phyloP scores from a whole-genome alignment of 495 filamentous ascomycete genomes.

The Haplographium delicatum region DNA sequence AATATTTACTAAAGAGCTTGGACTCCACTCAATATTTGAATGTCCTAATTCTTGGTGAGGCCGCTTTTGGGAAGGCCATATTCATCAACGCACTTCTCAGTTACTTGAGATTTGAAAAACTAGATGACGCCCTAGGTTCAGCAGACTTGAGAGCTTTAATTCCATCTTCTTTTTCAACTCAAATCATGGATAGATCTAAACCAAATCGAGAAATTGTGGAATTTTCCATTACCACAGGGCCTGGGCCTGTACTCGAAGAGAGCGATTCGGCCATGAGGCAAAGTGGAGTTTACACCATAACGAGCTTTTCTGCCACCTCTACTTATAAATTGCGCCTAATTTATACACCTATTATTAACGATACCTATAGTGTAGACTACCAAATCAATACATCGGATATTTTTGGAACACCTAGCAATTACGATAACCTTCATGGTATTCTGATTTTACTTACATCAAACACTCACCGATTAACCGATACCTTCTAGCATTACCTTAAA shows the following conservation, averaged over 20 bases:
- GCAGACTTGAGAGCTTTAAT: conserved; percentile 30
- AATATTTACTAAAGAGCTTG: conserved; percentile 10
- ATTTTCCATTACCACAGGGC: conserved; percentile 26
- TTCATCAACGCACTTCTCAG: conserved; percentile 44
- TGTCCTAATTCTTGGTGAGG: conserved; percentile 41
- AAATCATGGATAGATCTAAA: conserved; percentile 23
- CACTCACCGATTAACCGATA: conserved; percentile 32
- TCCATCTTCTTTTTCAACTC: conserved; percentile 34
- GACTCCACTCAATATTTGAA: conserved; percentile 30
- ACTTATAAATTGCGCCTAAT: no score
- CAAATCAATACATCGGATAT: conserved; percentile 45
- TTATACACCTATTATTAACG: conserved; percentile 42
- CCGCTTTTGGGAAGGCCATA: conserved; percentile 40
- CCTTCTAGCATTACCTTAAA: conserved; percentile 38
- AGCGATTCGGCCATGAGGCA: no score
- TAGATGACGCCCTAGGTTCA: conserved; percentile 29
- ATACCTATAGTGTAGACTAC: no score
- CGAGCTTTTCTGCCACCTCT: no score
- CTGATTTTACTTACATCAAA: conserved; percentile 45
- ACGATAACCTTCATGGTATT: conserved; percentile 38
- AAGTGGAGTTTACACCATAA: no score
- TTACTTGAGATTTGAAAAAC: conserved; percentile 32
- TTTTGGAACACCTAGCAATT: conserved; percentile 26
- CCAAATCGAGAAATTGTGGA: conserved; percentile 17
- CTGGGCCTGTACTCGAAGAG: no score